These are phyloP conservation scores for Stemphylium lycopersici DNA, from an alignment of 2,329 filamentous ascomycete species.

Conservation along the genomic window DNA sequence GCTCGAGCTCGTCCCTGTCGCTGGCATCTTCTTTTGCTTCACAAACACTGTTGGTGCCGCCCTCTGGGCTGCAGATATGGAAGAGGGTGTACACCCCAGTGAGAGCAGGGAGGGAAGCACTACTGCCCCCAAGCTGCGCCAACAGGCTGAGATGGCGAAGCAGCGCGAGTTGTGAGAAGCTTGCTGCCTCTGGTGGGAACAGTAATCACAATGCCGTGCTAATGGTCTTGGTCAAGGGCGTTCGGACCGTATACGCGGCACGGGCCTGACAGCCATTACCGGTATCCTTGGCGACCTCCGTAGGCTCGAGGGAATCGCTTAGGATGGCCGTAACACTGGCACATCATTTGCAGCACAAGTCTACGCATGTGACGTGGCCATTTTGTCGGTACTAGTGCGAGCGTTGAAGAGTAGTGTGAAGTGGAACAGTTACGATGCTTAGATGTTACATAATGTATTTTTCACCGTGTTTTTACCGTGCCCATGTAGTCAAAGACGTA, in stretches of 20 bases:
- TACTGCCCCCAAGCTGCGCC: constrained; percentile 45
- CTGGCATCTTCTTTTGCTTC: constrained; percentile 83
- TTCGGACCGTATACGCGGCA: constrained; percentile 12
- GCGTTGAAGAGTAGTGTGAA: too few species aligned
- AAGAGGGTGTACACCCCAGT: constrained; percentile 47
- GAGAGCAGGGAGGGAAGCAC: constrained; percentile 26
- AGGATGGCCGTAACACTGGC: constrained; percentile 30
- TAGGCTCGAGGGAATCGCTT: constrained; percentile 41
- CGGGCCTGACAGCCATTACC: constrained; percentile 24
- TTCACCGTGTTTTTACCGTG: too few species aligned
- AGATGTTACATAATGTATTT: too few species aligned
- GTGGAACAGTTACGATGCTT: too few species aligned
- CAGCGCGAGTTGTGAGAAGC: constrained; percentile 41
- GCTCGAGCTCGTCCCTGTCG: constrained; percentile 83
- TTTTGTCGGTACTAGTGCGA: too few species aligned
- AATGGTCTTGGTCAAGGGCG: constrained; percentile 13
- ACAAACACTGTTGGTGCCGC: constrained; percentile 93
- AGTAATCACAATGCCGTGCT: constrained; percentile 12
- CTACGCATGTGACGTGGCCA: too few species aligned
- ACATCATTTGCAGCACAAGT: too few species aligned
- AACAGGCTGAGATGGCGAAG: constrained; percentile 44
- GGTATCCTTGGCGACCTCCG: constrained; percentile 46
- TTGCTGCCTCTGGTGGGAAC: neutral
- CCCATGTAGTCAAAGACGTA: too few species aligned
- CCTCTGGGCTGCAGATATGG: constrained; percentile 90